These are phyloP conservation scores for Boeremia lycopersici DNA, from an alignment of 2,329 filamentous ascomycete species.

Conservation along the genomic window DNA sequence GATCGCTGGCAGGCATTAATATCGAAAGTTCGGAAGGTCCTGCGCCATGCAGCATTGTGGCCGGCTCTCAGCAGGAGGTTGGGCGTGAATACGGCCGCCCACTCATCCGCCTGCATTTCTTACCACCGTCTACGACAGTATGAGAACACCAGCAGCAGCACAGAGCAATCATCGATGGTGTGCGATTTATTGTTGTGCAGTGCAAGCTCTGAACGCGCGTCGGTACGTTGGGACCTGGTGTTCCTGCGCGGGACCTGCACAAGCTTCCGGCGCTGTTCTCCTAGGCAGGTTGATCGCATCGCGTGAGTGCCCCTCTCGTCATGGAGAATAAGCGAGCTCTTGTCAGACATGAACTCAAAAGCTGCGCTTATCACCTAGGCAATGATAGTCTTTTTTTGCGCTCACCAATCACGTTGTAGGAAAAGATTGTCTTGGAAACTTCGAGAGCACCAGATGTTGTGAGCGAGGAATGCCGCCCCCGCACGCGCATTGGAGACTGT, in stretches of 20 bases:
- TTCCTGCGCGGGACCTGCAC: constrained; percentile 34
- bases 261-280: constrained; percentile 26
- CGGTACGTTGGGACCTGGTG: constrained; percentile 13
- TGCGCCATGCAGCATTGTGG: constrained; percentile 17
- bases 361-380: background rate
- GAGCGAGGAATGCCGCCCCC: constrained; percentile 1
- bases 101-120: constrained; percentile 15
- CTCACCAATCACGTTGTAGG: constrained; percentile 2
- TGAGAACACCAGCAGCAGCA: background rate
- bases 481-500: background rate
- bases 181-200: background rate
- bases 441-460: background rate
- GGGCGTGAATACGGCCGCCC: constrained; percentile 12
- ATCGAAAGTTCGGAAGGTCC: constrained; percentile 37
- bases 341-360: constrained; percentile 7
- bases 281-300: constrained; percentile 17
- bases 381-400: background rate
- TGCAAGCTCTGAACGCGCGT: constrained; percentile 1
- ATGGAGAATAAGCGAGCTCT: constrained; percentile 6
- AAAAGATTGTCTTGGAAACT: background rate
- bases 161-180: background rate
- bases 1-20: constrained; percentile 32
- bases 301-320: background rate
- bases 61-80: constrained; percentile 7
- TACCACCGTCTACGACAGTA: background rate